Base-by-base conservation (phyloP, 2,329 filamentous ascomycete genomes). In the Passalora sequoiae region DNA sequence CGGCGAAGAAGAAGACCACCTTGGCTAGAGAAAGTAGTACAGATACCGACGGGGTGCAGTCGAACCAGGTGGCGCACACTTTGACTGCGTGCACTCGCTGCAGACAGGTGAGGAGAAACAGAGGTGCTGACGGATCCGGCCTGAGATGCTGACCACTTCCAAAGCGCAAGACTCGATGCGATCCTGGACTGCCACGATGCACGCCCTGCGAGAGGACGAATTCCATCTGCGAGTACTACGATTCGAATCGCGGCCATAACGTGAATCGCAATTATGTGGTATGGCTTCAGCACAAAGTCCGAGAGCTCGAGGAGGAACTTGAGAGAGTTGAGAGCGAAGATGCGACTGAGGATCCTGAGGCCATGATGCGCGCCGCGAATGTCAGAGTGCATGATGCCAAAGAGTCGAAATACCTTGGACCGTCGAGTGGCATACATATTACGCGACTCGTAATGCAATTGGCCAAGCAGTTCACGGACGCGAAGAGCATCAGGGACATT, bases 361-460 rank as follows among this genome's bases (percentile, higher is more conserved):
- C 92, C 56, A 85, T 96, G 66, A 81, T 96, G 56, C 84, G 89
- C 16, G 86, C 86, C 0, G 89, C 89, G 19, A 78, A 91, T 54
- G 87, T 97, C 56, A 84, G 83, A 31, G 79, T 97, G 40, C 82
- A 84, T 58, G 86, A 91, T 57, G 82, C 83, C 43, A 88, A 94
- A 63, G 91, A 96, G 66, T 82, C 86, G 12, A 86, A 91, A 50
- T 97, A 92, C 62, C 73, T 98, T 2, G 92, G 92, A 0, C 86
- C 92, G 2, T 95, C 89, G 37, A 97, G 91, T 64, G 92, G 91
- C 47, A 95, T 96, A 58, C 87, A 89, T 60, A 94, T 97, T 72
- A 94, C 89, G 9, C 81, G 91, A 21, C 75, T 97, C 55, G 83
- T 98, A 8, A 96, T 98, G 85, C 89, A 96, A 64, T 81, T 95